A percentile compares a stretch with the other conserved stretches of the same genome.
These are phyloP conservation scores for Flagelloscypha sp. DNA, from an alignment of 768 basidiomycete species.

Conservation along the genomic window DNA sequence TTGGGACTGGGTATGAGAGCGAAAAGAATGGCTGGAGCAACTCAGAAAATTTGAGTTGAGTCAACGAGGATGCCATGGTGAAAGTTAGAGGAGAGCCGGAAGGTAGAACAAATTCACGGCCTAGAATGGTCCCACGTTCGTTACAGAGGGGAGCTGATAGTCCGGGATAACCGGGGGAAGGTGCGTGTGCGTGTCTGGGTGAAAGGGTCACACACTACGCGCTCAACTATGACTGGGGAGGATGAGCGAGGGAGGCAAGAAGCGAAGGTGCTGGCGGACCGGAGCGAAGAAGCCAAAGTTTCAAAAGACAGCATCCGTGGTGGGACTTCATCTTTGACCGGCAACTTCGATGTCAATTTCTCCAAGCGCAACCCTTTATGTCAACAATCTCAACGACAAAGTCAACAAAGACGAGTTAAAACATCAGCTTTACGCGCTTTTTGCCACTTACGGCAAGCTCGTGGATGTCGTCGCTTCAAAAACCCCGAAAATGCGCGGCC, in stretches of 20 bases:
- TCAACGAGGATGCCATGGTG: constrained; percentile 9
- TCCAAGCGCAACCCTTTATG: constrained; percentile 83
- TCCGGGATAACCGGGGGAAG: no score
- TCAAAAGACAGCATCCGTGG: no score
- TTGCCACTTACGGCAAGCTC: constrained; percentile 88
- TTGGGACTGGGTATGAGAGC: constrained; percentile 58
- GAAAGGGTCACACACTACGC: no score
- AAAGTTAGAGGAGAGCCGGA: background rate
- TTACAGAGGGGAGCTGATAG: background rate
- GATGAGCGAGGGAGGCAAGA: no score
- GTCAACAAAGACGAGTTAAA: constrained; percentile 87
- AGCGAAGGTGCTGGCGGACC: no score
- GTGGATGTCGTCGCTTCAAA: constrained; percentile 92
- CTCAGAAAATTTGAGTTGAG: constrained; percentile 34
- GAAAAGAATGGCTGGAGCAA: constrained; percentile 61
- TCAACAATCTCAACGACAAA: constrained; percentile 91
- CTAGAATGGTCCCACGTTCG: constrained; percentile 3
- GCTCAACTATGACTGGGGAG: no score
- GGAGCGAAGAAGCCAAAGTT: no score
- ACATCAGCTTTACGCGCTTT: constrained; percentile 75
- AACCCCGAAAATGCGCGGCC: constrained; percentile 77
- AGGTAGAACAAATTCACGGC: background rate
- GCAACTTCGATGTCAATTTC: constrained; percentile 51
- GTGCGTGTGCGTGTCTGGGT: no score
- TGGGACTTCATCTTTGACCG: no score